Evolutionary conservation across 1,284 basidiomycete genomes (phyloP), one percentile per base, ranked within the genome.

Genomic region (Ganoderma sinense): DNA sequence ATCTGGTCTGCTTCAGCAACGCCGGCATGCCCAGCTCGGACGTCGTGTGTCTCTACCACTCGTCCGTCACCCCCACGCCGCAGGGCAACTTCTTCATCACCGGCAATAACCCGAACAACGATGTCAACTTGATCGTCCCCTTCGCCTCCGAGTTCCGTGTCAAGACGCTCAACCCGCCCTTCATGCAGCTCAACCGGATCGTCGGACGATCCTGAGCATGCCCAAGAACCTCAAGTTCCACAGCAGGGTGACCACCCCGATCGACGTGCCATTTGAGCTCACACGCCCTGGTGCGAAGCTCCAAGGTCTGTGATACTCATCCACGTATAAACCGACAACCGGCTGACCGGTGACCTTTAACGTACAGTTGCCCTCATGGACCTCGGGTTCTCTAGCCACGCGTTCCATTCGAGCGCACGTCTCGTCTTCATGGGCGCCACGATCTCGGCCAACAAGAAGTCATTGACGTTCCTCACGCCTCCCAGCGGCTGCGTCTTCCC

Each of bases 21-120:
- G 87, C 87, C 36, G 91, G 89, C 1, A 78, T 92, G 56, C 80
- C 80, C 11, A 77, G 87, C 3, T 89, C 88, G 74, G 87, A 82
- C 2, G 83, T 94, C 36, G 88, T 91, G 60, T 85, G 94, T 68
- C 88, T 95, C 88, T 96, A 96, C 80, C 94, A 95, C 82, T 94
- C 93, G 31, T 85, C 87, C 18, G 92, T 92, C 43, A 86, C 89
- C 31, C 85, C 96, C 40, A 86, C 96, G 26, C 89, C 94, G 62
- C 95, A 97, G 82, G 93, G 92, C 81, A 84, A 79, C 64, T 73
- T 70, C 69, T 66, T 70, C 68, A 87, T 96, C 65, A 88, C 93
- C 45, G 95, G 95, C 36, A 95, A 93, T 39, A 97, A 97, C 82
- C 94, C 95, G 39, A 96, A 97, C 82, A 83, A 87, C 41, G 94